phyloP scores from a whole-genome alignment of 1,284 basidiomycete genomes.

The Pseudozyma tsukubaensis region DNA sequence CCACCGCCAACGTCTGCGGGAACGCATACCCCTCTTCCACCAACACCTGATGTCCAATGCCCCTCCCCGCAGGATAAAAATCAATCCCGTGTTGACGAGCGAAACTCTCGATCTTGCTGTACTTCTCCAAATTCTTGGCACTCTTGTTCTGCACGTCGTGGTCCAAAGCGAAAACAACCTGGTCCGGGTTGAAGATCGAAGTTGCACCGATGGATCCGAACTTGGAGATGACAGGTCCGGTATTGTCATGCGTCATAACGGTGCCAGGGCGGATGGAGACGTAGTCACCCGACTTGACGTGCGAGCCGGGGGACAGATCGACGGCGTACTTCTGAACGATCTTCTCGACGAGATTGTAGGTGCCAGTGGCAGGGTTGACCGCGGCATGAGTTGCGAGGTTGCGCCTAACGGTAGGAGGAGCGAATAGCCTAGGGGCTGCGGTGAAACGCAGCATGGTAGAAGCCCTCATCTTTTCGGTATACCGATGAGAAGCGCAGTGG shows the following conservation, averaged over 20 bases:
- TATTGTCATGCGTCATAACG: constrained; percentile 84
- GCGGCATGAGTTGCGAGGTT: constrained; percentile 42
- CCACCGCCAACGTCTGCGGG: constrained; percentile 72
- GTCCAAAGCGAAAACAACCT: constrained; percentile 95
- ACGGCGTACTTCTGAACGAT: constrained; percentile 97
- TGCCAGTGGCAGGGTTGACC: constrained; percentile 32
- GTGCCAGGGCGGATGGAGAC: constrained; percentile 97
- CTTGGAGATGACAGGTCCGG: constrained; percentile 90
- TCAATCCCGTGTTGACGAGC: constrained; percentile 87
- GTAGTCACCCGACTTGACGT: constrained; percentile 94
- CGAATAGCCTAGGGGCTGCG: constrained; percentile 13
- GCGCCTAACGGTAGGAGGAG: constrained; percentile 19
- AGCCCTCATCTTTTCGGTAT: constrained; percentile 28
- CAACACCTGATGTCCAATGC: constrained; percentile 78
- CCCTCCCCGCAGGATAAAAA: constrained; percentile 96
- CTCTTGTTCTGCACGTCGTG: constrained; percentile 99
- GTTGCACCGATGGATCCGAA: constrained; percentile 96
- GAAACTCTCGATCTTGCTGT: constrained; percentile 90
- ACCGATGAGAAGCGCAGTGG: not conserved
- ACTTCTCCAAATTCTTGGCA: constrained; percentile 92
- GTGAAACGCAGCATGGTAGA: constrained; percentile 39
- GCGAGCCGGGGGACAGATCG: constrained; percentile 75
- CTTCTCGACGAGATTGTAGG: constrained; percentile 82
- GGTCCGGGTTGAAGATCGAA: constrained; percentile 81
- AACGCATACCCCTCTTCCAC: constrained; percentile 68